Percentiles rank a stretch among this genome's conserved stretches.
Evolutionary conservation across 2,329 filamentous ascomycete genomes (phyloP).

Genomic region (Sarocladium kiliense): DNA sequence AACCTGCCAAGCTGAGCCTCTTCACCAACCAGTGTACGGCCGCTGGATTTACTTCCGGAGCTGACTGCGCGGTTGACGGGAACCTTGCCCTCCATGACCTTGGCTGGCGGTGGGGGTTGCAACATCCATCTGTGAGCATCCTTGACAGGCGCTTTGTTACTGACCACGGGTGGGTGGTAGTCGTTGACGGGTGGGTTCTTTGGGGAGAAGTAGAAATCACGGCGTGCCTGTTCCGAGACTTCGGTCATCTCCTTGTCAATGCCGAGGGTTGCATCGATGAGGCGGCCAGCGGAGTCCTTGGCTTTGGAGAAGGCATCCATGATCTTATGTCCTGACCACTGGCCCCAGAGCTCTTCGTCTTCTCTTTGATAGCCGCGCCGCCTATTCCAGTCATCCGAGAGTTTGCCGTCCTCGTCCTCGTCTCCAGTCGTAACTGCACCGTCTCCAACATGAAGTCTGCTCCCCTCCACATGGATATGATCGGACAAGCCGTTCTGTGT

Average conservation of each 20-base stretch:
- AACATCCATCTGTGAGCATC: conserved; percentile 86
- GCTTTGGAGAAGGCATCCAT: conserved; percentile 57
- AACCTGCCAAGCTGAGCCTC: conserved; percentile 37
- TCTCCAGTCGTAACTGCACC: conserved; percentile 9
- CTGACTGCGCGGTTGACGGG: conserved; percentile 60
- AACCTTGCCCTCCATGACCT: conserved; percentile 84
- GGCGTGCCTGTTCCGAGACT: conserved; percentile 46
- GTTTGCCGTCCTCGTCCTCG: conserved; percentile 29
- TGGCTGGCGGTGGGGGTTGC: conserved; percentile 83
- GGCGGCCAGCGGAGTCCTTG: conserved; percentile 47
- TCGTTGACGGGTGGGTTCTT: conserved; percentile 76
- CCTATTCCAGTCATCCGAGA: conserved; percentile 60
- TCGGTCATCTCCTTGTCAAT: conserved; percentile 36
- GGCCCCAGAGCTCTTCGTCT: conserved; percentile 82
- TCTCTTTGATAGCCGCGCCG: conserved; percentile 73
- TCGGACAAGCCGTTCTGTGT: conserved; percentile 24
- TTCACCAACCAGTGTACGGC: conserved; percentile 36
- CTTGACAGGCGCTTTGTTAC: conserved; percentile 62
- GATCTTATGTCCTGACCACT: conserved; percentile 51
- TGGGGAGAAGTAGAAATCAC: conserved; percentile 56
- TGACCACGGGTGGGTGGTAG: conserved; percentile 78
- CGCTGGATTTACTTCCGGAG: conserved; percentile 45
- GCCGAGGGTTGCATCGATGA: conserved; percentile 47
- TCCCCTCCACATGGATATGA: conserved; percentile 17
- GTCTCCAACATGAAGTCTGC: conserved; percentile 7